Conservation (phyloP, 345 rosid species). For the Linum trigynum region DNA sequence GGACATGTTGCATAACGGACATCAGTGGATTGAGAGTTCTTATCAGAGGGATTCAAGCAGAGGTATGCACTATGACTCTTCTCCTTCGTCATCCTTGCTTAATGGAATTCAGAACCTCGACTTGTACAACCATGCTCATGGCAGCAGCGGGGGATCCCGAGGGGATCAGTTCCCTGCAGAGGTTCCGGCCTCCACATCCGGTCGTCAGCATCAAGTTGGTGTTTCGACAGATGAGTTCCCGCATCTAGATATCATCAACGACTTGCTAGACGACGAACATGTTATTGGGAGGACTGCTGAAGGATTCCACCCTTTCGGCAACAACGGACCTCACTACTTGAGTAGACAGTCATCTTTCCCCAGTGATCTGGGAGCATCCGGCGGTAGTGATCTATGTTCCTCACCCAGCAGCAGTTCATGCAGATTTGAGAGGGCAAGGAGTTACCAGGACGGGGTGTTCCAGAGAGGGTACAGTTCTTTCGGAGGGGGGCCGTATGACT, state of each 20-base stretch:
- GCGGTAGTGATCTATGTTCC: constrained; percentile 26
- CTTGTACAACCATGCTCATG: constrained; percentile 17
- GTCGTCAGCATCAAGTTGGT: constrained; percentile 39
- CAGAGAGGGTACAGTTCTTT: constrained; percentile 37
- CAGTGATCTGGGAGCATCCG: constrained; percentile 34
- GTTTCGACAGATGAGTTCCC: constrained; percentile 69
- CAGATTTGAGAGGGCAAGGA: constrained; percentile 48
- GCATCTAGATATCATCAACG: constrained; percentile 87
- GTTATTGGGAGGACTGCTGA: constrained; percentile 27
- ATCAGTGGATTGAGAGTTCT: constrained; percentile 50
- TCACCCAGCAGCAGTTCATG: constrained; percentile 30
- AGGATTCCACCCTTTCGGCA: constrained; percentile 26
- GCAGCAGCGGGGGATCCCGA: constrained; percentile 10
- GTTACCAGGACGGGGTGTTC: constrained; percentile 45
- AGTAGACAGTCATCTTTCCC: constrained; percentile 49
- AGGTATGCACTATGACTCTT: constrained; percentile 23
- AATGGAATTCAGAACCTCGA: constrained; percentile 28
- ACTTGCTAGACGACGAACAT: constrained; percentile 78
- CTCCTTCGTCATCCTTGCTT: constrained; percentile 16
- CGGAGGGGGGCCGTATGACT: constrained; percentile 32
- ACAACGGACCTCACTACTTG: constrained; percentile 32
- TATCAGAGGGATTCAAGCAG: constrained; percentile 30
- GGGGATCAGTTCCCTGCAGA: constrained; percentile 28
- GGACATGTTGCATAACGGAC: constrained; percentile 41
- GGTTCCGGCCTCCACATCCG: constrained; percentile 37